Evolutionary conservation across 805 yeast species (phyloP), one percentile per base, ranked within the genome.

Genomic region (Torulaspora microellipsoides): DNA sequence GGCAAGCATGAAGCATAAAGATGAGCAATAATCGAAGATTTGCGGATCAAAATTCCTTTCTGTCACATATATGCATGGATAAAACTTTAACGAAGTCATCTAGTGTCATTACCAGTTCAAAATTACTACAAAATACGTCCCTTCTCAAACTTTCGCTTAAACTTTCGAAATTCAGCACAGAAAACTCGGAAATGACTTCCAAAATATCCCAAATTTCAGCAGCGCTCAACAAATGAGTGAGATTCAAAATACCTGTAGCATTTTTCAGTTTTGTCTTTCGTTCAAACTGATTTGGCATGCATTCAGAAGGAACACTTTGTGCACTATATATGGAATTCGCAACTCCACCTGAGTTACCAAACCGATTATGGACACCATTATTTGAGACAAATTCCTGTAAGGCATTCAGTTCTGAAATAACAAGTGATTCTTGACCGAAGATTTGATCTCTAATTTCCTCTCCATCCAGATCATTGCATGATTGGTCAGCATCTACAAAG

Each of bases 281-380:
- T 33, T 12, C 36, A 14, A 14, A 33, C 12, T 33, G 36, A 20
- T 33, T 14, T 9, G 36, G 36, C 36, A 33, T 13, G 3, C 12
- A 33, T 20, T n/a, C 36, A 13, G 36, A 33, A 33, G 36, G 23
- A 33, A 33, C 36, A 33, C 23, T 33, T 20, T 33, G 36, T 20
- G 36, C 23, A 14, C 36, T 33, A 33, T 33, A 20, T 33, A 33
- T 33, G 36, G 15, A 33, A 12, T 33, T 5, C 36, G 23, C 36
- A 14, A 33, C 36, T 33, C 36, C 36, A 33, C 23, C 23, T 10
- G 36, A 33, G 23, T 9, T 33, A 33, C 36, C n/a, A 33, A 33
- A 33, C 23, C 25, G 36, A 33, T 33, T 14, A 15, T 33, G 36
- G 36, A 14, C 36, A 20, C 36, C 36, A 33, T 33, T 14, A 33